A percentile compares a stretch with the other conserved stretches of the same genome.
phyloP scores from a whole-genome alignment of 2,329 filamentous ascomycete genomes.

The Phialocephala sp. region DNA sequence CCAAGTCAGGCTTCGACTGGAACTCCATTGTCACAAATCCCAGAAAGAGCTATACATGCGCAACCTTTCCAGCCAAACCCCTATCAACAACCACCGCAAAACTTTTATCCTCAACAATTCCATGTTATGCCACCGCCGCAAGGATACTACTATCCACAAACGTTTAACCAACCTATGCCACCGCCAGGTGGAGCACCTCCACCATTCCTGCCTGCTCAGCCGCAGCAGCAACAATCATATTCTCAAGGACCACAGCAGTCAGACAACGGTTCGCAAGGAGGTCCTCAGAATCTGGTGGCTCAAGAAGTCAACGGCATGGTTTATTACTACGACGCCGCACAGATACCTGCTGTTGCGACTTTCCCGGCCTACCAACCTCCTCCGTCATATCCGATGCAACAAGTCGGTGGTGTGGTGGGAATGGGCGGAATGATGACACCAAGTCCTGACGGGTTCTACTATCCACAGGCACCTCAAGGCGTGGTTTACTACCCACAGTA shows the following conservation, averaged over 20 bases:
- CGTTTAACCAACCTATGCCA: conserved; percentile 52
- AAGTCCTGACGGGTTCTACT: conserved; percentile 73
- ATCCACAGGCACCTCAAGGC: conserved; percentile 59
- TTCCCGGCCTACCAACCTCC: conserved; percentile 54
- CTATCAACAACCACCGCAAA: conserved; percentile 58
- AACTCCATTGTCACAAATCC: conserved; percentile 89
- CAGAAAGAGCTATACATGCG: conserved; percentile 89
- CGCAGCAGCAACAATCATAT: conserved; percentile 40
- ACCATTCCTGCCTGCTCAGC: conserved; percentile 38
- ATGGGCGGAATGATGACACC: conserved; percentile 84
- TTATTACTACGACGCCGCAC: conserved; percentile 88
- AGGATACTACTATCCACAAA: conserved; percentile 72
- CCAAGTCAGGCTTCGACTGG: conserved; percentile 73
- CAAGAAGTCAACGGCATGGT: conserved; percentile 97
- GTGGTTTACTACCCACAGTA: conserved; percentile 69
- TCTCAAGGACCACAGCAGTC: conserved; percentile 41
- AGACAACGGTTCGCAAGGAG: conserved; percentile 50
- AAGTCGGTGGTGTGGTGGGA: conserved; percentile 61
- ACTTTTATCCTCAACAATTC: conserved; percentile 61
- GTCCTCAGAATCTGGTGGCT: conserved; percentile 67
- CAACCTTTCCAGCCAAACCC: conserved; percentile 83
- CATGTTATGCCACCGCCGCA: conserved; percentile 59
- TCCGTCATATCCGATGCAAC: conserved; percentile 60
- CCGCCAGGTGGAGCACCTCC: conserved; percentile 43
- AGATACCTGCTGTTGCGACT: conserved; percentile 56